Evolutionary conservation across 169 alveolate species (phyloP), one percentile per base, ranked within the genome.

Genomic region (Ichthyophthirius multifiliis): DNA sequence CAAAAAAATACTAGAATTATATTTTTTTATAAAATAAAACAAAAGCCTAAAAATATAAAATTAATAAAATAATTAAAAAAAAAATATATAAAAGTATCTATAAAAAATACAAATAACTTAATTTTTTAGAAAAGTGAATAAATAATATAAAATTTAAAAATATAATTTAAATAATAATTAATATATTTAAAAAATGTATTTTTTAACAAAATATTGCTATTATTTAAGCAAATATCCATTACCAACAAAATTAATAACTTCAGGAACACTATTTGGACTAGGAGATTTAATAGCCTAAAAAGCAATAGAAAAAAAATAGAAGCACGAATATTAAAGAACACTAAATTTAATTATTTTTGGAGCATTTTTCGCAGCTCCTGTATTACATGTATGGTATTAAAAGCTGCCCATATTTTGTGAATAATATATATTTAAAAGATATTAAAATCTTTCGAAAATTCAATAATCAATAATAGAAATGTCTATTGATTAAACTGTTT

Each of bases 401-500:
- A 27, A 27, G 13, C 31, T 55, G 34, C 71, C 71, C 12, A 39
- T 34, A 55, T 55, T 55, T 27, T 55, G 71, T 55, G 71, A 55
- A 39, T 27, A 39, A 55, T 27, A 55, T 55, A 55, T 55, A 10
- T 55, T 55, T 55, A 27, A 16, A 27, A 55, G 31, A 27, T 55
- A 55, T 27, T 39, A 34, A 27, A 55, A 55, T 10, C 23, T 55
- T 34, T 13, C 23, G 23, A 27, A 55, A 7, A 7, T 55, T n/a
- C 6, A 18, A 20, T 27, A 55, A 9, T 27, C 71, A 10, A n/a
- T 55, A 10, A 55, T 55, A 0, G 23, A 34, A 4, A 55, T 55
- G 71, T n/a, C 27, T 27, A 15, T 86, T 48, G 92, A 86, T 45
- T 65, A 86, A 35, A 62, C 81, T 2, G n/a, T 71, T 10, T 81